A percentile compares a stretch with the other conserved stretches of the same genome.
These are phyloP conservation scores for Mortierella sp. DNA, from an alignment of 371 early-diverging fungal species.

Conservation along the genomic window DNA sequence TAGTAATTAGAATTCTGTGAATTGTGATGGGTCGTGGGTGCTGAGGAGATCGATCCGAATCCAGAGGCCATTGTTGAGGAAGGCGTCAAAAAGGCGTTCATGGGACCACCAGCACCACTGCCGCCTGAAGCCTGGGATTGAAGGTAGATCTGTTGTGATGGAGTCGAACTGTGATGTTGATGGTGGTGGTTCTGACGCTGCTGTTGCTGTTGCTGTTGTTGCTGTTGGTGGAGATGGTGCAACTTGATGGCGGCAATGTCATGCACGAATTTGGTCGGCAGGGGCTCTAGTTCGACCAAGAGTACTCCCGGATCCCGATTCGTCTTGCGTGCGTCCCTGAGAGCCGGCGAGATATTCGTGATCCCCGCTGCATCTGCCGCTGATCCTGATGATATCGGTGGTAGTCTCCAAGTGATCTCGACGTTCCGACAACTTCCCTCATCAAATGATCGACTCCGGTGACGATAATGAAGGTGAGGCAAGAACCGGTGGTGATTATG, in stretches of 20 bases:
- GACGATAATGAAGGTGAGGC: slow-evolving; percentile 22
- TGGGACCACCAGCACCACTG: neutral
- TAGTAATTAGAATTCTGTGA: neutral
- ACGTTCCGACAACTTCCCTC: slow-evolving; percentile 12
- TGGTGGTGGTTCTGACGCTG: slow-evolving; percentile 7
- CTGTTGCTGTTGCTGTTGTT: neutral
- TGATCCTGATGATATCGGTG: neutral
- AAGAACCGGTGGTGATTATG: slow-evolving; percentile 9
- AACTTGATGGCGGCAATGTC: slow-evolving; percentile 11
- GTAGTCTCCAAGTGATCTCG: neutral
- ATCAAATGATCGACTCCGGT: slow-evolving; percentile 33
- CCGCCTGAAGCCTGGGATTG: neutral
- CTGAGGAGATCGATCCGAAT: neutral
- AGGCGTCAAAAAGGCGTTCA: slow-evolving; percentile 13
- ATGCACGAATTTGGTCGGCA: slow-evolving; percentile 23
- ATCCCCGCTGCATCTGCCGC: neutral
- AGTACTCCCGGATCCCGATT: slow-evolving; percentile 28
- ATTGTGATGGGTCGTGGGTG: neutral
- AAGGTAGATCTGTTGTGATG: neutral
- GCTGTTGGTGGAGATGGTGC: slow-evolving; percentile 5
- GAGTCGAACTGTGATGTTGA: neutral
- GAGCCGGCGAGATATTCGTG: slow-evolving; percentile 18
- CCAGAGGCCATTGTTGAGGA: slow-evolving; percentile 20
- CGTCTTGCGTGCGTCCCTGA: slow-evolving; percentile 25
- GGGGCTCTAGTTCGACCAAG: slow-evolving; percentile 30